phyloP scores from a whole-genome alignment of 2,329 filamentous ascomycete genomes.

The Amylocarpus encephaloides region DNA sequence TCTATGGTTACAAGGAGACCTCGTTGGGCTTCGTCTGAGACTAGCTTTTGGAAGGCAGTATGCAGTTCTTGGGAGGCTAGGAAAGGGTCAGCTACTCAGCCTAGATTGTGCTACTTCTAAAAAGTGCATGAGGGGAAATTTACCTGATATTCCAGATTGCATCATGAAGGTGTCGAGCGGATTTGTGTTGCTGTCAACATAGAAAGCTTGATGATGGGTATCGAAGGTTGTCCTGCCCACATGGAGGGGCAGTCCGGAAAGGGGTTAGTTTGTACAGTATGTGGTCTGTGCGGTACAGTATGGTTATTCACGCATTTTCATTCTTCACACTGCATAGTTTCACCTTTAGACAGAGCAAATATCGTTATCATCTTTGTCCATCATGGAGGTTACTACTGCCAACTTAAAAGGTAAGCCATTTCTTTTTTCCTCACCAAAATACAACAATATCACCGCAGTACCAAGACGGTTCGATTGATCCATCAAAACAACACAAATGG shows the following conservation, averaged over 20 bases:
- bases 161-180: constrained; percentile 38
- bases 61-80: constrained; percentile 72
- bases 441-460: background rate
- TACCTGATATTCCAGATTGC: constrained; percentile 76
- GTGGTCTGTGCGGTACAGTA: constrained; percentile 7
- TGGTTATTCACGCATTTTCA: background rate
- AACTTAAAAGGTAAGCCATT: constrained; percentile 26
- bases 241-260: constrained; percentile 9
- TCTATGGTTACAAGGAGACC: constrained; percentile 67
- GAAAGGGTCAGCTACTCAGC: background rate
- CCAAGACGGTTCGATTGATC: no score
- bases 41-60: constrained; percentile 63
- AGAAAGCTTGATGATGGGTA: background rate
- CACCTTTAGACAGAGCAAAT: background rate
- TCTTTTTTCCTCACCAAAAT: background rate
- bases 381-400: constrained; percentile 27
- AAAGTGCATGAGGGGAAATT: constrained; percentile 6
- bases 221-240: background rate
- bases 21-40: constrained; percentile 55
- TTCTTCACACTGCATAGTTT: background rate
- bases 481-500: background rate
- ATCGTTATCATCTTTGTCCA: background rate
- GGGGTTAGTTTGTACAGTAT: background rate
- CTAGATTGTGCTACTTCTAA: background rate
- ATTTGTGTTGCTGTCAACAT: no score